Evolutionary conservation across 257 asterid genomes (phyloP).

Genomic region (Cynanchum wilfordii): DNA sequence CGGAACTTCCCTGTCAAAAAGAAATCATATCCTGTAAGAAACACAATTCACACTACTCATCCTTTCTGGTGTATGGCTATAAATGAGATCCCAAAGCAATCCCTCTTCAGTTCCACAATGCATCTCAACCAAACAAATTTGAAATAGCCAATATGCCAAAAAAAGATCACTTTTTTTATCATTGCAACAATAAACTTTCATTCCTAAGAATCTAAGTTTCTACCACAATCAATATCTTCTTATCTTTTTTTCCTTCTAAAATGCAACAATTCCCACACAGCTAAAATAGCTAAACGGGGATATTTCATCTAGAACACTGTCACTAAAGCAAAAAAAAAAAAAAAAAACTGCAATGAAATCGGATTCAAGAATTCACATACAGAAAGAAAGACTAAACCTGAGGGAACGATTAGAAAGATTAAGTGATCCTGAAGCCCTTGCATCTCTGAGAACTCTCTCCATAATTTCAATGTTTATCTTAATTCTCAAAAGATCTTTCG

Average conservation of each 20-base stretch:
- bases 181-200: background rate
- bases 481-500: background rate
- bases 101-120: background rate
- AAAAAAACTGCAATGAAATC: background rate
- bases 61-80: background rate
- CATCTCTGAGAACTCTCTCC: conserved; percentile 86
- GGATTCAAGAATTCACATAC: background rate
- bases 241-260: background rate
- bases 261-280: background rate
- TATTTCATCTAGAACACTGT: background rate
- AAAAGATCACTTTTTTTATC: too few relatives aligned
- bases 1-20: conserved; percentile 69
- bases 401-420: conserved; percentile 93
- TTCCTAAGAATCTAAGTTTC: background rate
- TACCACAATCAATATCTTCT: background rate
- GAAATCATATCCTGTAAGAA: background rate
- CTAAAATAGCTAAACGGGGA: background rate
- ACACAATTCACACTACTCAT: background rate
- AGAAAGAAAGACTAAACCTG: conserved; percentile 37
- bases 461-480: conserved; percentile 19
- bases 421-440: conserved; percentile 90
- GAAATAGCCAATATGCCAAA: background rate
- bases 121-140: conserved; percentile 3
- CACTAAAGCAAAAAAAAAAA: background rate
- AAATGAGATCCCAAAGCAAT: background rate